A percentile compares a stretch with the other conserved stretches of the same genome.
phyloP scores from a whole-genome alignment of 2,329 filamentous ascomycete genomes.

The Emmonsiellopsis sp. region DNA sequence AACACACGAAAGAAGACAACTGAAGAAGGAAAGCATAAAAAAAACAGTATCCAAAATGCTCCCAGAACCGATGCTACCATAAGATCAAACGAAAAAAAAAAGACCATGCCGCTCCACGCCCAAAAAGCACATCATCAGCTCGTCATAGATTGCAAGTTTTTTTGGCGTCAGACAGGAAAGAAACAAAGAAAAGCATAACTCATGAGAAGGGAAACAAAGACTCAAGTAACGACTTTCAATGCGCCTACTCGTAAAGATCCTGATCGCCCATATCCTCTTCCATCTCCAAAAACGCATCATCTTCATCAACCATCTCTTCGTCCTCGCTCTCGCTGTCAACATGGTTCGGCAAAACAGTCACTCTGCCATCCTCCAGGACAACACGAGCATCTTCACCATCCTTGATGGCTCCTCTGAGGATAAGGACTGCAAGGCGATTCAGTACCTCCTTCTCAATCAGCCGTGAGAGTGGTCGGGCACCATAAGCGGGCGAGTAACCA shows the following conservation, averaged over 20 bases:
- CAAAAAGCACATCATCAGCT: background rate
- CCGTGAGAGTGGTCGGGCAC: slow-evolving; percentile 75
- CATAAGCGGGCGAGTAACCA: slow-evolving; percentile 92
- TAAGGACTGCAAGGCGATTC: slow-evolving; percentile 84
- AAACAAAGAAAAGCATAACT: background rate
- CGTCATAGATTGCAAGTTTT: background rate
- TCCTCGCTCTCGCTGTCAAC: slow-evolving; percentile 53
- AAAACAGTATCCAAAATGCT: too few relatives aligned
- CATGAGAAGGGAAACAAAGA: background rate
- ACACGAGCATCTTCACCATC: slow-evolving; percentile 80
- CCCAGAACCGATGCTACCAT: too few relatives aligned
- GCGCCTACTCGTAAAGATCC: slow-evolving; percentile 52
- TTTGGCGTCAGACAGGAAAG: background rate
- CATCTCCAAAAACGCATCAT: slow-evolving; percentile 65
- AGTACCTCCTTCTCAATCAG: slow-evolving; percentile 97
- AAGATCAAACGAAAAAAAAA: too few relatives aligned
- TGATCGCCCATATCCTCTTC: slow-evolving; percentile 48
- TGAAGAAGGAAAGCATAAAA: too few relatives aligned
- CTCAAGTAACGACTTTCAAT: background rate
- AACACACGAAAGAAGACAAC: too few relatives aligned
- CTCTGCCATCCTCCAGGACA: slow-evolving; percentile 67
- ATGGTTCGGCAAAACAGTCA: slow-evolving; percentile 78
- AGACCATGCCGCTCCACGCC: background rate
- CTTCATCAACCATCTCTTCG: slow-evolving; percentile 64
- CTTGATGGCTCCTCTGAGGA: slow-evolving; percentile 71